These are phyloP conservation scores for Pyricularia pennisetigena DNA, from an alignment of 2,329 filamentous ascomycete genomes.

Conservation along the genomic window DNA sequence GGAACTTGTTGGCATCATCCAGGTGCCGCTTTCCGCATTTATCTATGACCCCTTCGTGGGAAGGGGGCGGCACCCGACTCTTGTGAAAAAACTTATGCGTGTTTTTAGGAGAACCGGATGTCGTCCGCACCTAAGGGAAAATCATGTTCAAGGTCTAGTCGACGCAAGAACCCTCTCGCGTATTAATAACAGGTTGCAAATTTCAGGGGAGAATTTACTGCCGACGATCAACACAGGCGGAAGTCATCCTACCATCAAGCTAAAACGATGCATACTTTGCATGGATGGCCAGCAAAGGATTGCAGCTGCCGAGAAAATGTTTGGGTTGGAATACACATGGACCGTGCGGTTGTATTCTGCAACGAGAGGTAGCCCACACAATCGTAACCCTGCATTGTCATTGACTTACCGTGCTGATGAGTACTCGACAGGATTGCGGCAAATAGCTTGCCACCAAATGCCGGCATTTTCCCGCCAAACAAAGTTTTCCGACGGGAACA, in stretches of 20 bases:
- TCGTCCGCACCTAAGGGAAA: background rate
- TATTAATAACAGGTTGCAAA: background rate
- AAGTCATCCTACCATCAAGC: background rate
- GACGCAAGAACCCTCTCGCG: background rate
- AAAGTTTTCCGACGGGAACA: background rate
- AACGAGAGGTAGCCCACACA: background rate
- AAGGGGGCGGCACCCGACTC: background rate
- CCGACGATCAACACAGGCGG: background rate
- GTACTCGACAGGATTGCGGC: background rate
- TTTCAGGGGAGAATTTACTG: background rate
- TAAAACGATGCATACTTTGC: background rate
- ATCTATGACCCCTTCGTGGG: background rate
- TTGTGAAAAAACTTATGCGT: background rate
- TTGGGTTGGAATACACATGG: background rate
- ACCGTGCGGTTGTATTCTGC: background rate
- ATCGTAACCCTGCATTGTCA: background rate
- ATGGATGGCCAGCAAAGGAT: background rate
- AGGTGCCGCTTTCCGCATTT: background rate
- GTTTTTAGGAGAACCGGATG: background rate
- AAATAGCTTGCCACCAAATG: background rate
- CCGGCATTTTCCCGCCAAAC: background rate
- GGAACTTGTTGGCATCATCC: background rate
- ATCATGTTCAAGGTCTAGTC: background rate
- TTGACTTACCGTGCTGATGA: background rate
- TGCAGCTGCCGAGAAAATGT: background rate